Conservation (phyloP, 495 filamentous ascomycete genomes). For the Lasiosphaeria hispida region DNA sequence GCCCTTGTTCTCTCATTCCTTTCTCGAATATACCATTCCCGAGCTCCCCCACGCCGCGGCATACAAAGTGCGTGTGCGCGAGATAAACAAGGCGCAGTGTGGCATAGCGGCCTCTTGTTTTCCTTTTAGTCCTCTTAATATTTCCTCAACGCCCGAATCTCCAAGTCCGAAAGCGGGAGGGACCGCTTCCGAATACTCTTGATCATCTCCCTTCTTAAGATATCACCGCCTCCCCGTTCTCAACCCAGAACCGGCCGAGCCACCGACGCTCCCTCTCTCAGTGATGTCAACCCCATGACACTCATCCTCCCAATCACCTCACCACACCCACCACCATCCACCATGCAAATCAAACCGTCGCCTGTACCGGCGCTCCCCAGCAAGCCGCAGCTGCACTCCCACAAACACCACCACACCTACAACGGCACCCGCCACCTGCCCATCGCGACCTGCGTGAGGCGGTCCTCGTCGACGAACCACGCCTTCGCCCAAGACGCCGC, state of each 20-base stretch:
- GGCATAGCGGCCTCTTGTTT: conserved; percentile 8
- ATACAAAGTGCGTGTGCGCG: background rate
- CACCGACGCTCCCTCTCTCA: too few relatives aligned
- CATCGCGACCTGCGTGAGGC: conserved; percentile 6
- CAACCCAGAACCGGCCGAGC: background rate
- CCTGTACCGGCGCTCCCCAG: conserved; percentile 8
- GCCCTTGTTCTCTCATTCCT: conserved; percentile 9
- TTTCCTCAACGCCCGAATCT: background rate
- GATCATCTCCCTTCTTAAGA: background rate
- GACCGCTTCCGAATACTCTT: too few relatives aligned
- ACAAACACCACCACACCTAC: conserved; percentile 31
- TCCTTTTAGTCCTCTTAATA: conserved; percentile 4
- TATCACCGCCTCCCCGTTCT: background rate
- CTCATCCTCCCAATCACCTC: background rate
- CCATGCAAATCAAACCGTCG: conserved; percentile 16
- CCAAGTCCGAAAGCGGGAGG: background rate
- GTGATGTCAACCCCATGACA: background rate
- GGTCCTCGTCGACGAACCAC: background rate
- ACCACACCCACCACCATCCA: background rate
- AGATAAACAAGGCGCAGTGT: background rate
- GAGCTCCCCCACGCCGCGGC: background rate
- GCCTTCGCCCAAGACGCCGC: background rate
- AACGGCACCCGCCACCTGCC: conserved; percentile 27
- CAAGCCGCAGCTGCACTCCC: conserved; percentile 33
- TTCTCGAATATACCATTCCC: background rate